These are phyloP conservation scores for Graphilbum ipis-grandicollis DNA, from an alignment of 2,329 filamentous ascomycete genomes.

Conservation along the genomic window DNA sequence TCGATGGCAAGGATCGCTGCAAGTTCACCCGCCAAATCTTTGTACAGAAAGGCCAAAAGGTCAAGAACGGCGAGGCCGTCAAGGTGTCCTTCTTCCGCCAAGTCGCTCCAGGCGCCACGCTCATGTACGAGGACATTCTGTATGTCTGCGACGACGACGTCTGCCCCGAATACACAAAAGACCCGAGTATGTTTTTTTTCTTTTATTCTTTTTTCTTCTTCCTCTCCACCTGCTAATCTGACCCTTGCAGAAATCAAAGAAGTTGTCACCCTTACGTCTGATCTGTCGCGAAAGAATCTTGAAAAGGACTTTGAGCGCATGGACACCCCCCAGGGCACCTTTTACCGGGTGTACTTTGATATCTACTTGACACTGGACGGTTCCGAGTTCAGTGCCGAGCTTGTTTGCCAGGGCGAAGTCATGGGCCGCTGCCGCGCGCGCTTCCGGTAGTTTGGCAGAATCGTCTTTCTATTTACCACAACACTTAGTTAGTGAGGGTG, in stretches of 20 bases:
- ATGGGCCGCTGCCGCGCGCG: constrained; percentile 93
- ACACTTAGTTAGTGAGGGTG: no score
- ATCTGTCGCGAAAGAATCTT: constrained; percentile 92
- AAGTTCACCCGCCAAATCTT: constrained; percentile 98
- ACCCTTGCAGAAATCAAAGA: constrained; percentile 86
- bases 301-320: constrained; percentile 99
- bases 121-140: constrained; percentile 98
- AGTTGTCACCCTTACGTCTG: constrained; percentile 91
- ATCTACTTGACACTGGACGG: constrained; percentile 90
- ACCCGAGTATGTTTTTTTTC: constrained; percentile 63
- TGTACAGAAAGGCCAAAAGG: constrained; percentile 93
- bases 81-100: constrained; percentile 98
- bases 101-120: constrained; percentile 85
- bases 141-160: constrained; percentile 97
- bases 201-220: background rate
- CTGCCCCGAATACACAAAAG: constrained; percentile 96
- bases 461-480: no score
- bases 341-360: constrained; percentile 69
- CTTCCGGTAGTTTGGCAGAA: constrained; percentile 53
- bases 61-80: constrained; percentile 97
- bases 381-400: constrained; percentile 92
- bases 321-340: constrained; percentile 94
- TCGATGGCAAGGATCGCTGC: constrained; percentile 95
- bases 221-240: background rate
- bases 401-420: constrained; percentile 97